Percentiles rank a stretch among this genome's conserved stretches.
Evolutionary conservation across 495 filamentous ascomycete genomes (phyloP).

Genomic region (Umbilicaria muhlenbergii): DNA sequence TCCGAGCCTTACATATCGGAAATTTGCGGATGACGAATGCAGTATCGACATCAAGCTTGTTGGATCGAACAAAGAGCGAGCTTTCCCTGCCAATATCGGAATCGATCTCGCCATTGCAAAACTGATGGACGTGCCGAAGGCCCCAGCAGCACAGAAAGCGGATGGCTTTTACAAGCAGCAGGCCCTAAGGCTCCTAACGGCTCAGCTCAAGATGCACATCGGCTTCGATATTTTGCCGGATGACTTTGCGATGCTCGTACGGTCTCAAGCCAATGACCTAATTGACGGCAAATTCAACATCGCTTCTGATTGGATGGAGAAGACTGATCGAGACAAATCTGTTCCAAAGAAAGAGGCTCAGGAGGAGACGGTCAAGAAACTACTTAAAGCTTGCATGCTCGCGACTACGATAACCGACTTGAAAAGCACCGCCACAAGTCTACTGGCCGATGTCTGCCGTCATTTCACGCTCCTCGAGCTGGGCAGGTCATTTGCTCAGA

Average conservation of each 20-base stretch:
- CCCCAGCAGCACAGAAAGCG: slow-evolving; percentile 46
- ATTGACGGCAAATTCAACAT: slow-evolving; percentile 47
- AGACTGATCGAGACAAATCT: slow-evolving; percentile 63
- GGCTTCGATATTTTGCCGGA: slow-evolving; percentile 80
- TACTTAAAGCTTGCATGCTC: slow-evolving; percentile 79
- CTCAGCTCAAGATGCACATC: slow-evolving; percentile 79
- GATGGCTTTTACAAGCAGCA: slow-evolving; percentile 88
- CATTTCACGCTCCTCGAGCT: slow-evolving; percentile 91
- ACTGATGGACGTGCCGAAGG: slow-evolving; percentile 61
- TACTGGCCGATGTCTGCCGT: slow-evolving; percentile 65
- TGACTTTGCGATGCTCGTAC: slow-evolving; percentile 67
- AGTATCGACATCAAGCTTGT: slow-evolving; percentile 81
- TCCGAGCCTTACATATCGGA: slow-evolving; percentile 60
- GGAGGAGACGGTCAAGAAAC: slow-evolving; percentile 62
- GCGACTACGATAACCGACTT: slow-evolving; percentile 72
- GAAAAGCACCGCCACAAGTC: slow-evolving; percentile 48
- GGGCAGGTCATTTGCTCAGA: slow-evolving; percentile 58
- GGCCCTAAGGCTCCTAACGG: slow-evolving; percentile 68
- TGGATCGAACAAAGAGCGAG: slow-evolving; percentile 70
- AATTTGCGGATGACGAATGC: slow-evolving; percentile 70
- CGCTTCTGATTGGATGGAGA: slow-evolving; percentile 41
- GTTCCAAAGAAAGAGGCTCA: slow-evolving; percentile 74
- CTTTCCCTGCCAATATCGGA: slow-evolving; percentile 73
- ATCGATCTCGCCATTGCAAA: slow-evolving; percentile 80
- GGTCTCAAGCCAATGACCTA: slow-evolving; percentile 79